Evolutionary conservation across 768 basidiomycete species (phyloP).

Genomic region (Gyrodon lividus): DNA sequence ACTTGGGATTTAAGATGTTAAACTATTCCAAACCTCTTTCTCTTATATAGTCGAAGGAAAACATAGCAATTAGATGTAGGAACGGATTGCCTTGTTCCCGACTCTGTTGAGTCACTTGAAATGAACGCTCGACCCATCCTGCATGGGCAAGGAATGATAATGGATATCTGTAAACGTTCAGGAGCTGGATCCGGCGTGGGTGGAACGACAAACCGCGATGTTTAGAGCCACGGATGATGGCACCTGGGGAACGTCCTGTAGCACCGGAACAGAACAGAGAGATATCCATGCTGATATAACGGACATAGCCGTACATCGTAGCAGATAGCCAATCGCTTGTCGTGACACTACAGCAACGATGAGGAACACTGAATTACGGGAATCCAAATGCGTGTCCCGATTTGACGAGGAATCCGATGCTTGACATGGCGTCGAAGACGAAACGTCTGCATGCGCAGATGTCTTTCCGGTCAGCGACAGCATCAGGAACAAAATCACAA

Average conservation of each 20-base stretch:
- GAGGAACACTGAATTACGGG: neutral
- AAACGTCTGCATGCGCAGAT: too few relatives aligned
- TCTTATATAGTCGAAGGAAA: slow-evolving; percentile 9
- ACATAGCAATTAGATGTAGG: neutral
- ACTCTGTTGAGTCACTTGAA: neutral
- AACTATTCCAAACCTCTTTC: neutral
- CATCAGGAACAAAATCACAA: neutral
- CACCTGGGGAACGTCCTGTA: slow-evolving; percentile 1
- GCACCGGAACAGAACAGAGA: neutral
- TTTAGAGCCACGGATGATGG: slow-evolving; percentile 13
- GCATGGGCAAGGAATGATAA: slow-evolving; percentile 8
- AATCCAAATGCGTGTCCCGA: neutral
- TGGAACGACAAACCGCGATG: neutral
- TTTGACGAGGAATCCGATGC: neutral
- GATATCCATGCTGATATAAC: neutral
- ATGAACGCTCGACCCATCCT: slow-evolving; percentile 19
- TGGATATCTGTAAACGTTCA: slow-evolving; percentile 6
- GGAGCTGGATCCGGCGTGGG: neutral
- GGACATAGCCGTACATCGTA: neutral
- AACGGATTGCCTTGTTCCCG: neutral
- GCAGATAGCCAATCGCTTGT: neutral
- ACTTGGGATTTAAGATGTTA: neutral
- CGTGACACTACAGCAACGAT: slow-evolving; percentile 4
- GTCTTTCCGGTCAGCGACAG: too few relatives aligned
- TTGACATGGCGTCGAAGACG: neutral